A percentile compares a stretch with the other conserved stretches of the same genome.
Evolutionary conservation across 352 stramenopile genomes (phyloP).

Genomic region (Phytophthora chlamydospora): DNA sequence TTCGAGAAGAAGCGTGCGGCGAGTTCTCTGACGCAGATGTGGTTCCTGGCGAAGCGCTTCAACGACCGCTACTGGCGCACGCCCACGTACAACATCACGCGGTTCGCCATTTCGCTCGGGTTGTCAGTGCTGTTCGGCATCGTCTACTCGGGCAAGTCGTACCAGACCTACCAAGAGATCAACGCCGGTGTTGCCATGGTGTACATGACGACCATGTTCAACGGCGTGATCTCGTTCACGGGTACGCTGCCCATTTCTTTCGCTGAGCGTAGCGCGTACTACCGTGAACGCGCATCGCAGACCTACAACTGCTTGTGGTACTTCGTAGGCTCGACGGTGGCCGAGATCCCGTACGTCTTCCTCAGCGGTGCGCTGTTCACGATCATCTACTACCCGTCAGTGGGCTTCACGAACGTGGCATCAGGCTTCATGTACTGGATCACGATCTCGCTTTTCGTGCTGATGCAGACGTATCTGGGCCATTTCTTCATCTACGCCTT

Average conservation of each 20-base stretch:
- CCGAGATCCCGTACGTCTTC: constrained; percentile 76
- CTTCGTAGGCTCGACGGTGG: constrained; percentile 71
- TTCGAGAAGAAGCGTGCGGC: constrained; percentile 45
- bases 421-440: constrained; percentile 51
- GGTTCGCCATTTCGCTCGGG: constrained; percentile 59
- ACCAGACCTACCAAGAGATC: constrained; percentile 41
- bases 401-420: constrained; percentile 47
- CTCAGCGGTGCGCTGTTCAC: constrained; percentile 42
- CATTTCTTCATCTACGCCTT: constrained; percentile 45
- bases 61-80: constrained; percentile 64
- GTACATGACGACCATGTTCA: constrained; percentile 82
- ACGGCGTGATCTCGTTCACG: constrained; percentile 75
- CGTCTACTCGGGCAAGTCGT: constrained; percentile 54
- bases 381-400: constrained; percentile 51
- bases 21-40: constrained; percentile 32
- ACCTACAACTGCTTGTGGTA: constrained; percentile 87
- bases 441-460: constrained; percentile 35
- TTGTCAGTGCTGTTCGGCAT: constrained; percentile 79
- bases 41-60: constrained; percentile 38
- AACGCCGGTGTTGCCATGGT: constrained; percentile 72
- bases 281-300: constrained; percentile 86
- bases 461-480: constrained; percentile 46
- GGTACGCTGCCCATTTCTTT: constrained; percentile 77
- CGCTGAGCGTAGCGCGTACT: constrained; percentile 87
- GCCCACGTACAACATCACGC: constrained; percentile 84